These are phyloP conservation scores for Xylariomycetidae sp. DNA, from an alignment of 2,329 filamentous ascomycete genomes.

Conservation along the genomic window DNA sequence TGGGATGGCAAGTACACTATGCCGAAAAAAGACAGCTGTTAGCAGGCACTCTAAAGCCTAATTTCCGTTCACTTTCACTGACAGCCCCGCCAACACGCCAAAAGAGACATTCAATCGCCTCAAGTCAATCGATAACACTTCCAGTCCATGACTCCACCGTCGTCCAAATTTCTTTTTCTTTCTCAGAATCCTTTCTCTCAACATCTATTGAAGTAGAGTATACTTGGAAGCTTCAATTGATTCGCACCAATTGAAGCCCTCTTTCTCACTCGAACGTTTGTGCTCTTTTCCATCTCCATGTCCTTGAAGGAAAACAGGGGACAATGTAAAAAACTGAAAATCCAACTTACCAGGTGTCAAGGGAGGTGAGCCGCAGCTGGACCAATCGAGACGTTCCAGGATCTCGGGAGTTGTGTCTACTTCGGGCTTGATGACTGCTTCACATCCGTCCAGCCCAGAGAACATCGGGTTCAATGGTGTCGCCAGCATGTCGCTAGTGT, in stretches of 20 bases:
- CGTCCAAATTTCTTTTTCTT: too few species aligned
- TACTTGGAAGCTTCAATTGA: too few species aligned
- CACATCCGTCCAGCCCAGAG: slow-evolving; percentile 64
- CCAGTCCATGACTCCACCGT: too few species aligned
- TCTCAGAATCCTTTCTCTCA: too few species aligned
- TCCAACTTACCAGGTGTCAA: slow-evolving; percentile 79
- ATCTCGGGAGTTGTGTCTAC: slow-evolving; percentile 67
- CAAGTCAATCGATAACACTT: neutral
- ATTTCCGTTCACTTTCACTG: slow-evolving; percentile 2
- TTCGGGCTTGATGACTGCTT: slow-evolving; percentile 67
- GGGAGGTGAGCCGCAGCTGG: slow-evolving; percentile 72
- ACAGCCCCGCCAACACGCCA: neutral
- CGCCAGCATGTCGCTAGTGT: slow-evolving; percentile 64
- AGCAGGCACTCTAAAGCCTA: slow-evolving; percentile 16
- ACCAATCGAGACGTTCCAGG: slow-evolving; percentile 70
- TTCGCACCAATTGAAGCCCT: too few species aligned
- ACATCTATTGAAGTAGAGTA: too few species aligned
- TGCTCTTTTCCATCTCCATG: too few species aligned
- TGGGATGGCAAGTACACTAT: slow-evolving; percentile 32
- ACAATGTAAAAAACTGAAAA: neutral
- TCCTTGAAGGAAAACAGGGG: too few species aligned
- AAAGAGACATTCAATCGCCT: neutral
- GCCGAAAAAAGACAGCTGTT: too few species aligned
- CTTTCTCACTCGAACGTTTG: too few species aligned
- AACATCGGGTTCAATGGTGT: slow-evolving; percentile 81